Conservation (phyloP, 371 early-diverging fungal genomes). For the Mucor mucedo region DNA sequence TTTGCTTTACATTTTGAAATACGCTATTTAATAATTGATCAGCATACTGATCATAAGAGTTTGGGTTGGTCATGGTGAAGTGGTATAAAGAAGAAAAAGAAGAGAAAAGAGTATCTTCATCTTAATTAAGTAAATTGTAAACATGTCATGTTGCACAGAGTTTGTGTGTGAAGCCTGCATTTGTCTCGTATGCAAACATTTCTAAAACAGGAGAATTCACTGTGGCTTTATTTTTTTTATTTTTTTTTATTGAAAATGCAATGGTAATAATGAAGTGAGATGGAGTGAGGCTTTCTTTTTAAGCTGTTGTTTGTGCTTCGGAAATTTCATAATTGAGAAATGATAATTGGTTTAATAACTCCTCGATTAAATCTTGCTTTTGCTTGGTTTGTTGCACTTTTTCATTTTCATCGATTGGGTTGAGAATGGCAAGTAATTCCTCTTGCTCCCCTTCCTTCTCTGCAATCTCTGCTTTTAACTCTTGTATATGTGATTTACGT, state of each 20-base stretch:
- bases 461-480: not conserved
- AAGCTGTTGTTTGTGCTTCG: not conserved
- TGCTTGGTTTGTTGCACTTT: not conserved
- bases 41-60: slow-evolving; percentile 22
- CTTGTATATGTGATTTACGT: not conserved
- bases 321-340: not conserved
- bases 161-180: not conserved
- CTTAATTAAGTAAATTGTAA: slow-evolving; percentile 13
- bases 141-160: slow-evolving; percentile 4
- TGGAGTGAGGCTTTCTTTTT: not conserved
- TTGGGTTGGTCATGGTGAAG: not conserved
- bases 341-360: slow-evolving; percentile 1
- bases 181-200: slow-evolving; percentile 6
- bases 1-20: slow-evolving; percentile 23
- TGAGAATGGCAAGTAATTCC: slow-evolving; percentile 1
- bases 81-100: not conserved
- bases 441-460: not conserved
- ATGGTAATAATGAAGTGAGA: not conserved
- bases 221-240: too few species aligned
- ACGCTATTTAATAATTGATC: slow-evolving; percentile 22
- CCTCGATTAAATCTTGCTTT: slow-evolving; percentile 1
- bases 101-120: not conserved
- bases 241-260: too few species aligned
- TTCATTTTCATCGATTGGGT: not conserved
- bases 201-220: not conserved